Conservation (phyloP, 2,329 filamentous ascomycete species). For the Diaporthe citriasiana region DNA sequence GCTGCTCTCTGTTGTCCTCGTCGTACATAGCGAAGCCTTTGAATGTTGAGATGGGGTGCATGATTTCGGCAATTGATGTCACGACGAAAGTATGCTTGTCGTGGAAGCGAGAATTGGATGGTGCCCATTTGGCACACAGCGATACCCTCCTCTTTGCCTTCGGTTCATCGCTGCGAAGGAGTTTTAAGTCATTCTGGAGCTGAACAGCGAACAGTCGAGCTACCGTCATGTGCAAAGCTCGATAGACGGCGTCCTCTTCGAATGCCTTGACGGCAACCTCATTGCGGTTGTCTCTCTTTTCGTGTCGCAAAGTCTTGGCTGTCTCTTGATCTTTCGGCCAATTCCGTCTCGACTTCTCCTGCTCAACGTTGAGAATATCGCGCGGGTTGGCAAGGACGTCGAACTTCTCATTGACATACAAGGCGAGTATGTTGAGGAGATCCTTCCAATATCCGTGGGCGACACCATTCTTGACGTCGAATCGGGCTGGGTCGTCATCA, state of each 20-base stretch:
- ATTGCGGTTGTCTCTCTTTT: conserved; percentile 57
- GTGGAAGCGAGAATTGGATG: conserved; percentile 66
- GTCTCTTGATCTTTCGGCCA: conserved; percentile 45
- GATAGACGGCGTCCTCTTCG: conserved; percentile 60
- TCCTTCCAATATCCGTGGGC: conserved; percentile 76
- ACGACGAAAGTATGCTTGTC: conserved; percentile 71
- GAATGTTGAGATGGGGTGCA: conserved; percentile 57
- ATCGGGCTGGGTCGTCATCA: conserved; percentile 53
- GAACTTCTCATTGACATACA: conserved; percentile 64
- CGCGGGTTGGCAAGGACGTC: conserved; percentile 56
- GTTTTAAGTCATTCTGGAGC: conserved; percentile 61
- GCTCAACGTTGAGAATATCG: conserved; percentile 57
- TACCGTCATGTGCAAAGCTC: conserved; percentile 64
- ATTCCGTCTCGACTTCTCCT: conserved; percentile 44
- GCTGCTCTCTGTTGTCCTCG: conserved; percentile 48
- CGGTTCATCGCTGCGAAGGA: conserved; percentile 56
- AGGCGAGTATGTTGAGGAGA: conserved; percentile 68
- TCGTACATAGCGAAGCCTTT: conserved; percentile 52
- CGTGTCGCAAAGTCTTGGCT: conserved; percentile 46
- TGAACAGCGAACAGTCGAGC: conserved; percentile 70
- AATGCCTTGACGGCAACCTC: conserved; percentile 56
- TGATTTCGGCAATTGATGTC: conserved; percentile 69
- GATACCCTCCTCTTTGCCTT: conserved; percentile 62
- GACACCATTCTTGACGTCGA: conserved; percentile 62
- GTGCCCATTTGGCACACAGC: conserved; percentile 73